Evolutionary conservation across 1,139 yeast species (phyloP).

Genomic region (Scheffersomyces titani): DNA sequence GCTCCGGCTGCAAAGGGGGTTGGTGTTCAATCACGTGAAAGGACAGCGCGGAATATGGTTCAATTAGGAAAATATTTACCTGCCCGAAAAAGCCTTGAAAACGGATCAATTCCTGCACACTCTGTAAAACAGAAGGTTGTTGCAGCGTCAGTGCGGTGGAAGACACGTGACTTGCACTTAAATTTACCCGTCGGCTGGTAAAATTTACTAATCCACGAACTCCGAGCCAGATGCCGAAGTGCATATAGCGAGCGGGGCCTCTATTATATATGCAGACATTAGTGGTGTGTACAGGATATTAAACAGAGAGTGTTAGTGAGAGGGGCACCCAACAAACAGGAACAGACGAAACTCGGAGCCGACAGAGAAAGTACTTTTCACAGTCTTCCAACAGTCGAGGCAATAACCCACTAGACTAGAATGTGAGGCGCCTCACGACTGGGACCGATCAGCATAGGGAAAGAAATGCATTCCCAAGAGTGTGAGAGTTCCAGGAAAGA

Average conservation of each 20-base stretch:
- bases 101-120: neutral
- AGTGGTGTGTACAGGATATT: neutral
- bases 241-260: neutral
- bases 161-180: neutral
- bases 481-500: neutral
- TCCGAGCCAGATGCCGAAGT: neutral
- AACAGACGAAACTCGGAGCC: neutral
- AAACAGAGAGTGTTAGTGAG: neutral
- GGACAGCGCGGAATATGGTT: neutral
- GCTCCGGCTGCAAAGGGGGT: neutral
- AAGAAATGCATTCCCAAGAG: neutral
- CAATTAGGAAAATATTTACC: neutral
- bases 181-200: neutral
- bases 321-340: neutral
- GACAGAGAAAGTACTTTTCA: neutral
- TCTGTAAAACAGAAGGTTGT: neutral
- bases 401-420: neutral
- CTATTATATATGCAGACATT: neutral
- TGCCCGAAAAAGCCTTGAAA: neutral
- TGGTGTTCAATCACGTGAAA: neutral
- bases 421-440: neutral
- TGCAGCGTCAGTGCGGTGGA: neutral
- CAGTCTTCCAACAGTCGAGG: neutral
- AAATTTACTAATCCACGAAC: neutral
- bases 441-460: neutral